Conservation (phyloP, 129 eudicot species). For the Lactuca sativa region DNA sequence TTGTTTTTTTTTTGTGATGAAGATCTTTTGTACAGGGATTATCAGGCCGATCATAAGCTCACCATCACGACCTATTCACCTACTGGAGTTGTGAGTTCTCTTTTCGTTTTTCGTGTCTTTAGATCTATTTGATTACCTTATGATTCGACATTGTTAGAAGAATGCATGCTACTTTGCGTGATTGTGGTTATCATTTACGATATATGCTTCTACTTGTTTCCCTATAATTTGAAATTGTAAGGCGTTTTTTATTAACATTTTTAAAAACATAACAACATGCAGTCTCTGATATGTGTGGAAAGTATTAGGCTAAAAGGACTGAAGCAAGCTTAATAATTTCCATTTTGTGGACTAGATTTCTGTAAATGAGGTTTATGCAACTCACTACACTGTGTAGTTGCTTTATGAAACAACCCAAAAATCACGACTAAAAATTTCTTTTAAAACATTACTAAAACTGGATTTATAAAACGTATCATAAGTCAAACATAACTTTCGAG, state of each 20-base stretch:
- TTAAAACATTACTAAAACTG: no score
- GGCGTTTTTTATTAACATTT: no score
- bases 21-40: slow-evolving; percentile 89
- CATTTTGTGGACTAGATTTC: neutral
- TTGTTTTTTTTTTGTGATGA: slow-evolving; percentile 21
- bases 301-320: no score
- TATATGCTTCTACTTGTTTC: neutral
- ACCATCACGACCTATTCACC: slow-evolving; percentile 87
- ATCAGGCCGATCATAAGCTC: slow-evolving; percentile 89
- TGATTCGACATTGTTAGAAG: neutral
- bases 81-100: slow-evolving; percentile 82
- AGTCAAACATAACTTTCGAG: no score
- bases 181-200: neutral
- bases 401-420: no score
- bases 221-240: no score
- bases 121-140: slow-evolving; percentile 25
- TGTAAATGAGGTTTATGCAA: neutral
- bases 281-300: no score
- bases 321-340: no score
- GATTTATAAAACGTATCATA: no score
- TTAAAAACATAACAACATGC: no score
- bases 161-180: neutral
- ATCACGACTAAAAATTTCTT: no score
- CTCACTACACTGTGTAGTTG: neutral
- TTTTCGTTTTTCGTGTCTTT: neutral